Conservation (phyloP, 2,329 filamentous ascomycete species). For the Mollisiaceae sp. region DNA sequence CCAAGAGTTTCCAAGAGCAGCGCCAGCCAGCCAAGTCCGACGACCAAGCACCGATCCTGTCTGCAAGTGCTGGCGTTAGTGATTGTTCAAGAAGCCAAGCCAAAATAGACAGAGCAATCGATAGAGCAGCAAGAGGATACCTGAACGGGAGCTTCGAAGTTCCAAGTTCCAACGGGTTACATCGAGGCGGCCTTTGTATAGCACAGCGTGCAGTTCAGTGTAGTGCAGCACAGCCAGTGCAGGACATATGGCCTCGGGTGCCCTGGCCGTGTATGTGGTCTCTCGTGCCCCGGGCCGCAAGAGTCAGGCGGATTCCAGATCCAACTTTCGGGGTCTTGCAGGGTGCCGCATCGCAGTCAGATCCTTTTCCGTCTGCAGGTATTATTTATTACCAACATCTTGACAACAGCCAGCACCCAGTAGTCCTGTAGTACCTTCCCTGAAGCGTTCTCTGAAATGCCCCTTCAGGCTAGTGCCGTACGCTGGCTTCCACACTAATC, state of each 20-base stretch:
- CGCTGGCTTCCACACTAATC: not conserved
- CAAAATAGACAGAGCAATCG: not conserved
- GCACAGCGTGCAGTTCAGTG: constrained; percentile 6
- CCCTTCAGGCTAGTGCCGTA: not conserved
- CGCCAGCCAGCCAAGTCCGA: constrained; percentile 17
- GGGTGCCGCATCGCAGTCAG: not conserved
- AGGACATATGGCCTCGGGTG: not conserved
- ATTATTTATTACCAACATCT: not conserved
- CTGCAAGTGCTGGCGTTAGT: not conserved
- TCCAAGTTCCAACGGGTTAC: constrained; percentile 11
- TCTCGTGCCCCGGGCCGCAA: not conserved
- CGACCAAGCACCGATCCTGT: constrained; percentile 2
- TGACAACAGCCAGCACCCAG: not conserved
- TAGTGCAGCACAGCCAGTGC: not conserved
- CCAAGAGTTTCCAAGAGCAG: not conserved
- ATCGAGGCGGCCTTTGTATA: constrained; percentile 11
- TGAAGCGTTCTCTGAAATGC: not conserved
- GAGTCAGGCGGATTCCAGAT: not conserved
- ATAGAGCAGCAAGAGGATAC: not conserved
- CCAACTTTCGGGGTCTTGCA: constrained; percentile 1
- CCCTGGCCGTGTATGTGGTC: not conserved
- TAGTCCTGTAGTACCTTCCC: not conserved
- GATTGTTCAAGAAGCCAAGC: not conserved
- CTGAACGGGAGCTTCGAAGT: not conserved
- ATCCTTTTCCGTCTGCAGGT: not conserved